phyloP scores from a whole-genome alignment of 768 basidiomycete species.

The Xanthoconium purpureum region DNA sequence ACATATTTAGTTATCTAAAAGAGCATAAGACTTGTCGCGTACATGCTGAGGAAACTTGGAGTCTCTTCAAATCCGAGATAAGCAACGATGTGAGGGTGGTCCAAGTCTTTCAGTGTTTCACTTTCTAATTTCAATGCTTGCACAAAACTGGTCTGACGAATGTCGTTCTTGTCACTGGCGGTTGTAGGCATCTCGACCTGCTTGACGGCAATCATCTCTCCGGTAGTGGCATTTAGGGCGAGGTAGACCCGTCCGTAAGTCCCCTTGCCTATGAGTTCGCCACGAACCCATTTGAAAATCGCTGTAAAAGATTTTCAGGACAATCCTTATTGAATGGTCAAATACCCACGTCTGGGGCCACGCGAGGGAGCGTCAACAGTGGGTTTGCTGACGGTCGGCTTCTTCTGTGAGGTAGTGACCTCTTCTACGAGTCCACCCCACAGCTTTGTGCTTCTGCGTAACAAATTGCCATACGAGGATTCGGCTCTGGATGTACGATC shows the following conservation, averaged over 20 bases:
- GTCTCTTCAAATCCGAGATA: conserved; percentile 96
- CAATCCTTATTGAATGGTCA: background rate
- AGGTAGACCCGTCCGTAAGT: conserved; percentile 97
- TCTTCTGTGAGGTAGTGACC: conserved; percentile 74
- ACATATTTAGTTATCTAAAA: conserved; percentile 5
- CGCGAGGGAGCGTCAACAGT: conserved; percentile 60
- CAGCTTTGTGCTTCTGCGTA: conserved; percentile 86
- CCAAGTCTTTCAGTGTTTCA: conserved; percentile 92
- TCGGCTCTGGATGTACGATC: conserved; percentile 67
- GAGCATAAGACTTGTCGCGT: conserved; percentile 33
- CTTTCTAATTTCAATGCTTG: conserved; percentile 94
- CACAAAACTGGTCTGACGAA: conserved; percentile 79
- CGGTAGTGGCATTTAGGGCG: conserved; percentile 92
- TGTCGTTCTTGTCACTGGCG: conserved; percentile 86
- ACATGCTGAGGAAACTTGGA: conserved; percentile 87
- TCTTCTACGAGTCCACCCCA: conserved; percentile 95
- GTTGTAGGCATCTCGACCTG: conserved; percentile 96
- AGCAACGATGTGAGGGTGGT: conserved; percentile 96
- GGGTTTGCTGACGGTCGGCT: conserved; percentile 39
- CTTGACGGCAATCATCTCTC: conserved; percentile 99
- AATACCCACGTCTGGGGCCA: conserved; percentile 63
- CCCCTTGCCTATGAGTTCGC: conserved; percentile 95
- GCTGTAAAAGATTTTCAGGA: conserved; percentile 42
- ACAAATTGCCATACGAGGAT: conserved; percentile 45
- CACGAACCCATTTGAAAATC: conserved; percentile 98